Base-by-base conservation (phyloP, 768 basidiomycete genomes). In the Leccinum pellstonianum region DNA sequence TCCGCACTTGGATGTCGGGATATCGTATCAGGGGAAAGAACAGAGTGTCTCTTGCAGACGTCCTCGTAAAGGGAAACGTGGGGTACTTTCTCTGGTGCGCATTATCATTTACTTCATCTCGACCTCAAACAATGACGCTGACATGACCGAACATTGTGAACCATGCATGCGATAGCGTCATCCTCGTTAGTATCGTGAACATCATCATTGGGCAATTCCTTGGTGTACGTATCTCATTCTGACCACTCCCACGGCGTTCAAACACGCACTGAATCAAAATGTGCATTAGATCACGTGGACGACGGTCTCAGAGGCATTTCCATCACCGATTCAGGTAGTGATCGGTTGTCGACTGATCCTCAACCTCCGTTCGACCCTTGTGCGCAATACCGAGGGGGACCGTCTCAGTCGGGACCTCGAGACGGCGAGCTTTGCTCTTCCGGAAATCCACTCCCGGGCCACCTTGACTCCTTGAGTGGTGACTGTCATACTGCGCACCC, bases 291-390 rank as follows among this genome's bases (percentile, higher is more conserved):
- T 27, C 12, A 9, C 6, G 15, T 64, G 63, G 63, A n/a, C 4
- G 8, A 3, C 52, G 14, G 12, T 64, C 19, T 54, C 58, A 29
- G 38, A 60, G 35, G 53, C 23, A n/a, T 64, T 60, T 17, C 62
- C 58, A 3, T 50, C 38, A 10, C 49, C 52, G 3, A 54, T 49
- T 5, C 48, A 49, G 25, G 25, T 14, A 10, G 48, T 8, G 48
- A 49, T 49, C 15, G 48, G 48, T 19, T 49, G 48, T 49, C 48
- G 48, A 17, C 4, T 49, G 25, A 49, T 49, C 7, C 48, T 49
- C 25, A 27, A 27, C 48, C 48, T 49, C 21, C 48, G 48, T 15
- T 23, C 25, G 12, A 25, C 48, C 25, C 48, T 49, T 49, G 15
- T 25, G 19, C 48, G 8, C 14, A 14, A 23, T 3, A 17, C 8